Base-by-base conservation (phyloP, 1,284 basidiomycete genomes). In the Ustilago tritici region DNA sequence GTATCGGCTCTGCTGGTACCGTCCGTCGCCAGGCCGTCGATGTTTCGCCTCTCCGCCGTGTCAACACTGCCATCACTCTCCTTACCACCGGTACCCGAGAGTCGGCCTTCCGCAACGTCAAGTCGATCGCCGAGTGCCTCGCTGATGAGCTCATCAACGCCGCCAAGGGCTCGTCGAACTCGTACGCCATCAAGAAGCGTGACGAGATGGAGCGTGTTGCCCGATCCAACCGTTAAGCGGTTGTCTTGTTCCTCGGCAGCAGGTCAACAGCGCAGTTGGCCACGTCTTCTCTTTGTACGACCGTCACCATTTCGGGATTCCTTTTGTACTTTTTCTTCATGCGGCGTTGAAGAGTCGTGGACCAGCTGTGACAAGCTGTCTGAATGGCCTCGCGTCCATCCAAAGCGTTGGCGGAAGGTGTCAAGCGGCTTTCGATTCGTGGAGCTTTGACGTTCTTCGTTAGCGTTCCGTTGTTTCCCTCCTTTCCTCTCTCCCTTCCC, bases 91-190 rank as follows among this genome's bases (percentile, higher is more conserved):
- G 96, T 85, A 96, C 95, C 81, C 96, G 97, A 87, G 97, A 99
- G 89, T 98, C 95, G 66, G 95, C 97, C 64, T 99, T 99, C 95
- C 94, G 97, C 89, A 99, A 99, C 90, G 94, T 98, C 87, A 99
- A 99, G 90, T 97, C 95, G 78, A 93, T 99, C 66, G 78, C 80
- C 68, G 95, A 98, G 90, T 98, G 96, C 89, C 91, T 99, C 74
- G 97, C 97, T 80, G 97, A 99, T 88, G 97, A 99, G 89, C 93
- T 99, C 85, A 98, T 99, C 91, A 99, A 99, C 89, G 97, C 97
- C 73, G 97, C 97, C 85, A 99, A 99, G 91, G 97, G 97, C 81
- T 99, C 97, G 71, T 98, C 95, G 86, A 99, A 99, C 93, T 98
- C 96, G 76, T 99, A 98, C 88, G 96, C 97, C 82, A 99, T 99